Evolutionary conservation across 2,329 filamentous ascomycete genomes (phyloP), one percentile per base, ranked within the genome.

Genomic region (Aspergillus felis): DNA sequence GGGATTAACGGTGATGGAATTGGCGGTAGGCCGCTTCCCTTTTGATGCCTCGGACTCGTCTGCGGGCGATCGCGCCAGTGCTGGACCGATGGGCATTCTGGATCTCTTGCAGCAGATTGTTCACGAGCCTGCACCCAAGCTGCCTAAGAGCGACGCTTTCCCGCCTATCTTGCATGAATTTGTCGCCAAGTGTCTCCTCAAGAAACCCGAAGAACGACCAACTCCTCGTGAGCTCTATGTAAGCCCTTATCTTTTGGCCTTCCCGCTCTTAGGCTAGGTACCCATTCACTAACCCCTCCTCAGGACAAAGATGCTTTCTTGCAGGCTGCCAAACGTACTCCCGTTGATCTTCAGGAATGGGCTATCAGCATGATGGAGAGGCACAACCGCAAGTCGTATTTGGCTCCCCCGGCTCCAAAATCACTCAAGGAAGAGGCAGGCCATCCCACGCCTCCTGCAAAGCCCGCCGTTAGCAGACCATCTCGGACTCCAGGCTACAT

Each of bases 81-180:
- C 83, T 29, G 86, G 86, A 1, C 94, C 94, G 1, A 92, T 95
- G 71, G 94, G 94, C 64, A 99, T 99, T 67, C 82, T 99, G 56
- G 94, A 99, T 76, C 83, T 99, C 58, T 80, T 99, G 50, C 94
- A 99, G 76, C 92, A 96, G 73, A 99, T 99, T 73, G 94, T 99
- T 25, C 89, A 97, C 71, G 94, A 99, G 75, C 92, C 92, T 3
- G 91, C 94, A 3, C 94, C 94, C 1, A 92, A 86, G 72, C 83
- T 99, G 53, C 94, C 94, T 46, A 96, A 97, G 84, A 97, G 92
- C 70, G 94, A 97, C 71, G 94, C 94, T 2, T 99, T 99, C 81
- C 94, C 94, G 0, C 85, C 87, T 28, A 97, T 97, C 62, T 78
- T 99, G 50, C 93, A 97, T 67, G 92, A 97, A 64, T 96, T 97